Conservation (phyloP, 768 basidiomycete genomes). For the Paxillus involutus region DNA sequence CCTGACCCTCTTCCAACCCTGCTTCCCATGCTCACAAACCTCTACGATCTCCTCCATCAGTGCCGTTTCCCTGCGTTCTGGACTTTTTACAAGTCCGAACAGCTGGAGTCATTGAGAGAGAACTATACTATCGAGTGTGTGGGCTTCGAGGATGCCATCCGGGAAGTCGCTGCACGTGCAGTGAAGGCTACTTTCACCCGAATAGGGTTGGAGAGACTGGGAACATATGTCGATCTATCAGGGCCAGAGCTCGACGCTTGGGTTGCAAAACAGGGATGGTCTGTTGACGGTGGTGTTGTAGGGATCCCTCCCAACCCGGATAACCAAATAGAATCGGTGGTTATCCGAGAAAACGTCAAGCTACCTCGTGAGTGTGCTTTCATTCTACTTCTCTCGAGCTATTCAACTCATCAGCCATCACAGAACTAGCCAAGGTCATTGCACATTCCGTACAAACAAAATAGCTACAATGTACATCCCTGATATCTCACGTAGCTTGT, state of each 20-base stretch:
- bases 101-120: slow-evolving; percentile 70
- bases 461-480: slow-evolving; percentile 15
- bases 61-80: slow-evolving; percentile 91
- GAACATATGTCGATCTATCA: slow-evolving; percentile 70
- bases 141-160: slow-evolving; percentile 82
- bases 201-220: slow-evolving; percentile 65
- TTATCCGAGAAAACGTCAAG: slow-evolving; percentile 82
- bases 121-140: slow-evolving; percentile 84
- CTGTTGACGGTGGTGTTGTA: slow-evolving; percentile 58
- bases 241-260: slow-evolving; percentile 61
- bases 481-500: slow-evolving; percentile 4
- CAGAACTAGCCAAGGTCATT: slow-evolving; percentile 77
- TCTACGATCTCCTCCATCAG: slow-evolving; percentile 72
- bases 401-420: not conserved
- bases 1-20: slow-evolving; percentile 77
- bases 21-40: slow-evolving; percentile 64
- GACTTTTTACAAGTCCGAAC: slow-evolving; percentile 67
- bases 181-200: slow-evolving; percentile 78
- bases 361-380: slow-evolving; percentile 63
- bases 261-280: slow-evolving; percentile 68
- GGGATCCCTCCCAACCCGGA: slow-evolving; percentile 79
- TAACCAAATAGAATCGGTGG: slow-evolving; percentile 83
- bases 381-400: not conserved
- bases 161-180: slow-evolving; percentile 74
- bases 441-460: slow-evolving; percentile 65